Percentiles rank a stretch among this genome's conserved stretches.
These are phyloP conservation scores for Debaryomyces tyrocola DNA, from an alignment of 805 yeast genomes.

Conservation along the genomic window DNA sequence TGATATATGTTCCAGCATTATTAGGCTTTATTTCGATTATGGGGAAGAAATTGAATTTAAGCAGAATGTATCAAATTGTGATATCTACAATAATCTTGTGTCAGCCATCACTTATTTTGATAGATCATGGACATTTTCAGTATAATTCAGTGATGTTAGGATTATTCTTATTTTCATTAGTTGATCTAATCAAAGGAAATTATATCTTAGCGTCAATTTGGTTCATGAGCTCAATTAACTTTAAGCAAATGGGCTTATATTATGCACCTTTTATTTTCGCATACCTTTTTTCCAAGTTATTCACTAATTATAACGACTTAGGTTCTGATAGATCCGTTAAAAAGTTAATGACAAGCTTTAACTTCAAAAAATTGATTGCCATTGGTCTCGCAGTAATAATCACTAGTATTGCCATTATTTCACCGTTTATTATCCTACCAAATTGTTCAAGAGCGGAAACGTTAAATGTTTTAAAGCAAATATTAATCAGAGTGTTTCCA, in stretches of 20 bases:
- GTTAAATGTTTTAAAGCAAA: conserved; percentile 50
- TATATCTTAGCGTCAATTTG: conserved; percentile 68
- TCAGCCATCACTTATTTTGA: conserved; percentile 78
- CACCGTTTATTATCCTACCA: conserved; percentile 8
- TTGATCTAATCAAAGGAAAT: conserved; percentile 62
- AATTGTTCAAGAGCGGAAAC: conserved; percentile 8
- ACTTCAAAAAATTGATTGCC: conserved; percentile 55
- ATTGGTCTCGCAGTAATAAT: conserved; percentile 64
- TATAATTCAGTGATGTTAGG: conserved; percentile 95
- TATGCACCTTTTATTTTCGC: conserved; percentile 88
- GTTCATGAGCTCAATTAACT: conserved; percentile 75
- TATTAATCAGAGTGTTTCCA: conserved; percentile 76
- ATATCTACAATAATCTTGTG: conserved; percentile 76
- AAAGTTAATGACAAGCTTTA: conserved; percentile 31
- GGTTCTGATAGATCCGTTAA: conserved; percentile 9
- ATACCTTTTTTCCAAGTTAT: conserved; percentile 60
- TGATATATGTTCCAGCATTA: conserved; percentile 79
- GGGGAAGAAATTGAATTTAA: conserved; percentile 55
- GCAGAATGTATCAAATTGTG: conserved; percentile 73
- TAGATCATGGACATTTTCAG: conserved; percentile 98
- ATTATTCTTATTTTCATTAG: conserved; percentile 65
- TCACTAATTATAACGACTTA: conserved; percentile 17
- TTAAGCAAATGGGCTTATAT: conserved; percentile 95
- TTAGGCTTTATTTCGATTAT: conserved; percentile 68
- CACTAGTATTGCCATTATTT: conserved; percentile 47